phyloP scores from a whole-genome alignment of 768 basidiomycete species.

The Hortiboletus campestris region DNA sequence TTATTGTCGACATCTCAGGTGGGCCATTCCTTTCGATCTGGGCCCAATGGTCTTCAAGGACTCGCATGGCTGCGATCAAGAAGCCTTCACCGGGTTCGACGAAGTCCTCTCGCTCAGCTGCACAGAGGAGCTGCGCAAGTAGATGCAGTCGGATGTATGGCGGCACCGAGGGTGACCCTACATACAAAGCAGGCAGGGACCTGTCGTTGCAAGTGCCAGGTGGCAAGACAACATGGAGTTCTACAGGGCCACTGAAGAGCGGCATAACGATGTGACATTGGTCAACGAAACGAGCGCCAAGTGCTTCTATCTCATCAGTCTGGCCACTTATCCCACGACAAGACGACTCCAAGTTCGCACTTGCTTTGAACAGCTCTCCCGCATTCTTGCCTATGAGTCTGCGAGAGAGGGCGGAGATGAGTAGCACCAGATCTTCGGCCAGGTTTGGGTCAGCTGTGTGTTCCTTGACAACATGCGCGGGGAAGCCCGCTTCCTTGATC shows the following conservation, averaged over 20 bases:
- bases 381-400: conserved; percentile 50
- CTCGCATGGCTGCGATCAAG: conserved; percentile 64
- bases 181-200: conserved; percentile 64
- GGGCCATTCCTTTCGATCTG: conserved; percentile 65
- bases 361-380: conserved; percentile 30
- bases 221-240: conserved; percentile 65
- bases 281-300: conserved; percentile 52
- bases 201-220: conserved; percentile 38
- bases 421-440: conserved; percentile 48
- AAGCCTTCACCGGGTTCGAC: conserved; percentile 70
- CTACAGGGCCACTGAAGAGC: conserved; percentile 60
- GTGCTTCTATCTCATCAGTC: conserved; percentile 49
- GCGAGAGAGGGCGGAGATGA: conserved; percentile 55
- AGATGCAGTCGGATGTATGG: conserved; percentile 84
- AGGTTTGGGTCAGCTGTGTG: conserved; percentile 39
- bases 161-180: conserved; percentile 66
- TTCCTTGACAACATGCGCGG: conserved; percentile 63
- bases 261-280: conserved; percentile 55
- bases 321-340: conserved; percentile 12
- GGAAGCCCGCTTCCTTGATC: conserved; percentile 83
- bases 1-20: conserved; percentile 68
- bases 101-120: conserved; percentile 52
- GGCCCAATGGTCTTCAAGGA: conserved; percentile 72
- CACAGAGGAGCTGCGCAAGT: conserved; percentile 59
- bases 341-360: conserved; percentile 25